phyloP scores from a whole-genome alignment of 2,329 filamentous ascomycete genomes.

The Aspergillus sp. region DNA sequence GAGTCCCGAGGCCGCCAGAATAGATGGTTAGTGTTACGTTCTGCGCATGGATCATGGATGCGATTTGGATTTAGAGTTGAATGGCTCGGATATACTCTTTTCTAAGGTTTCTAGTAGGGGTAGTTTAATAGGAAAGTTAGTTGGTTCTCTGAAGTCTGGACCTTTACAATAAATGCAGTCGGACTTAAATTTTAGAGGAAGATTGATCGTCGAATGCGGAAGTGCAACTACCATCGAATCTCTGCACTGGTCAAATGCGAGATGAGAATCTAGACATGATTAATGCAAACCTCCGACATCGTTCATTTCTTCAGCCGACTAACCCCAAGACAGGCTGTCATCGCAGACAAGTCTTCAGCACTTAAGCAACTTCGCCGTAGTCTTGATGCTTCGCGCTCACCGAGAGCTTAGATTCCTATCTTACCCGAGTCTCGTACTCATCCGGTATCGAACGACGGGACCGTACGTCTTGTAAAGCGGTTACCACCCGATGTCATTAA shows the following conservation, averaged over 20 bases:
- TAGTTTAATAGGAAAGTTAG: neutral
- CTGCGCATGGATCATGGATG: neutral
- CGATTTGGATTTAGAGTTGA: neutral
- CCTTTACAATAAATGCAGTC: neutral
- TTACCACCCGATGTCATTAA: neutral
- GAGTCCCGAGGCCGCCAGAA: conserved; percentile 8
- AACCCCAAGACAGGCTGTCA: neutral
- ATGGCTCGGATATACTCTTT: neutral
- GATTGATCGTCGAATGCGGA: too few relatives aligned
- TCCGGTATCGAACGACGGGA: conserved; percentile 10
- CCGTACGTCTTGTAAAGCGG: conserved; percentile 14
- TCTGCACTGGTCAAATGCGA: neutral
- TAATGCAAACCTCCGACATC: neutral
- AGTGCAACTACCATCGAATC: neutral
- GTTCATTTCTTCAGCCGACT: neutral
- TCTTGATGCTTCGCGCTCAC: conserved; percentile 8
- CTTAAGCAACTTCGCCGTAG: neutral
- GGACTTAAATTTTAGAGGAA: too few relatives aligned
- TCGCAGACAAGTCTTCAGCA: neutral
- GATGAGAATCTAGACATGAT: neutral
- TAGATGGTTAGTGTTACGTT: neutral
- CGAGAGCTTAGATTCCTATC: conserved; percentile 17
- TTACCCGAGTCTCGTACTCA: conserved; percentile 23
- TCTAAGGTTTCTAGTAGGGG: neutral
- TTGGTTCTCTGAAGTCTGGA: neutral